phyloP scores from a whole-genome alignment of 2,329 filamentous ascomycete genomes.

The Davidsoniella eucalypti region DNA sequence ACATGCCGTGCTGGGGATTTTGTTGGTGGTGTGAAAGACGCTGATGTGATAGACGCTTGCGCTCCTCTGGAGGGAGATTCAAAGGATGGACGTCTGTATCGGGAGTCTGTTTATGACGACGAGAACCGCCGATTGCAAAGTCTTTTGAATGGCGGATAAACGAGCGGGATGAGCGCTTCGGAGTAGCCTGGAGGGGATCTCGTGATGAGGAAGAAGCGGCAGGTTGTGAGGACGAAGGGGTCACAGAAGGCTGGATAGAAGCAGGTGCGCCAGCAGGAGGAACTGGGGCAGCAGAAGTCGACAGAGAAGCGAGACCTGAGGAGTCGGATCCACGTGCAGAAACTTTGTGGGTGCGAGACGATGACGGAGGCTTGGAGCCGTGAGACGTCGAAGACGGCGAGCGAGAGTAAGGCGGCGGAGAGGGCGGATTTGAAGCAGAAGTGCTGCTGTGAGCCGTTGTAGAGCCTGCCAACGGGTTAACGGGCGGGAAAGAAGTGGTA shows the following conservation, averaged over 20 bases:
- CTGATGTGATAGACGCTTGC: conserved; percentile 49
- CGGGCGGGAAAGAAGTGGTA: background rate
- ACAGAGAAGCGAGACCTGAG: background rate
- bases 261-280: background rate
- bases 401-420: conserved; percentile 10
- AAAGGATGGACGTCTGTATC: conserved; percentile 69
- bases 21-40: conserved; percentile 9
- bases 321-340: conserved; percentile 1
- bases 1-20: conserved; percentile 27
- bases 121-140: conserved; percentile 27
- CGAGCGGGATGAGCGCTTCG: conserved; percentile 17
- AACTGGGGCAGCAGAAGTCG: background rate
- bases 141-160: conserved; percentile 34
- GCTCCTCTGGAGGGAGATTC: conserved; percentile 78
- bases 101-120: conserved; percentile 30
- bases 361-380: conserved; percentile 4
- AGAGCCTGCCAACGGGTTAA: too few relatives aligned
- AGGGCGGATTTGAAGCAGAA: conserved; percentile 1
- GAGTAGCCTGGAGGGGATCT: background rate
- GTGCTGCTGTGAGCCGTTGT: background rate
- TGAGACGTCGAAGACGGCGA: conserved; percentile 7
- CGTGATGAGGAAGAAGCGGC: background rate
- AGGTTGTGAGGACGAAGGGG: conserved; percentile 1
- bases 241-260: background rate
- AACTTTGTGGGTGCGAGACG: conserved; percentile 6